Conservation (phyloP, 306 rosid species). For the Cotoneaster glaucophyllus region DNA sequence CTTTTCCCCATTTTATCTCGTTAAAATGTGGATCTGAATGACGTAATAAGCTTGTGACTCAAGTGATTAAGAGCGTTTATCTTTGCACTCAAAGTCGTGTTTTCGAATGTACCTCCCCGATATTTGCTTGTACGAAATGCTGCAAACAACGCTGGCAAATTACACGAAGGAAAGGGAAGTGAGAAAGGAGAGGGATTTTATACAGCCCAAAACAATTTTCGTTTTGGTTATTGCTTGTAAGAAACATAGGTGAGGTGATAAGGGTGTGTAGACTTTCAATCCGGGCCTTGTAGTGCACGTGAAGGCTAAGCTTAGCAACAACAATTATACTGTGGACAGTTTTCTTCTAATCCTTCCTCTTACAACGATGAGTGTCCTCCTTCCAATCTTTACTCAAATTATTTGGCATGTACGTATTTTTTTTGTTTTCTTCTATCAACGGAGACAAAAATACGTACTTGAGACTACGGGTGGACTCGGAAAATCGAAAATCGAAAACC, state of each 20-base stretch:
- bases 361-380: no score
- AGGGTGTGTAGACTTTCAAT: background rate
- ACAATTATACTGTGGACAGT: background rate
- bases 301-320: conserved; percentile 27
- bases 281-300: conserved; percentile 37
- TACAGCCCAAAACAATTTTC: background rate
- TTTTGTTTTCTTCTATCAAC: no score
- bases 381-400: no score
- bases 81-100: background rate
- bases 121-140: background rate
- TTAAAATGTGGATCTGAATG: background rate
- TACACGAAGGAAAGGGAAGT: background rate
- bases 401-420: background rate
- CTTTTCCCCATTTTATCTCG: conserved; percentile 28
- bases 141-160: background rate
- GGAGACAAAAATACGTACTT: no score
- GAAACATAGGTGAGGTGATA: background rate
- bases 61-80: background rate
- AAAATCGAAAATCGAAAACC: no score
- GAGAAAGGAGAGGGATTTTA: background rate
- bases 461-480: background rate
- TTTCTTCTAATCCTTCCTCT: background rate
- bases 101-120: background rate
- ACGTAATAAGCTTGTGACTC: background rate
- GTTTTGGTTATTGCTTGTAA: conserved; percentile 32